phyloP scores from a whole-genome alignment of 257 asterid species.

The Solanum phureja region DNA sequence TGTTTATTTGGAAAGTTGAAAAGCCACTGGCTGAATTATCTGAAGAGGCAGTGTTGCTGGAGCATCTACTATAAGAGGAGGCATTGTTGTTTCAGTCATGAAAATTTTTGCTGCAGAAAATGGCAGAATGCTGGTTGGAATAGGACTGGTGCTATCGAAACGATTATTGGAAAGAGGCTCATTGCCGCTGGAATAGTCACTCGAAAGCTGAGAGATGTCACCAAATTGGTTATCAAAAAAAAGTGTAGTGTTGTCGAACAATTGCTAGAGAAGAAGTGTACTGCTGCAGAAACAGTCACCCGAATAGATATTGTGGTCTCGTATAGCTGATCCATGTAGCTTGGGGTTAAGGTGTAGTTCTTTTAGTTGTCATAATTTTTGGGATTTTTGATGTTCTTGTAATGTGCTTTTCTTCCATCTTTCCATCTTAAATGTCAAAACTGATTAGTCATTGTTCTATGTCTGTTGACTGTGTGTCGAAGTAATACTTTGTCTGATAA shows the following conservation, averaged over 20 bases:
- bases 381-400: background rate
- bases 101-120: background rate
- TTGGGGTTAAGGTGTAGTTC: background rate
- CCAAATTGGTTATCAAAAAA: background rate
- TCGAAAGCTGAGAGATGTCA: background rate
- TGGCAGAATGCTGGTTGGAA: background rate
- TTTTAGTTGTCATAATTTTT: background rate
- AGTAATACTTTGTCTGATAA: background rate
- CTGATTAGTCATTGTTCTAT: background rate
- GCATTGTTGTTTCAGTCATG: background rate
- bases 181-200: background rate
- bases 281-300: background rate
- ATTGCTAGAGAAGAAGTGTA: background rate
- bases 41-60: background rate
- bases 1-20: background rate
- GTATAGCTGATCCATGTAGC: background rate
- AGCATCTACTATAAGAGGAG: background rate
- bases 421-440: background rate
- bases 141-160: background rate
- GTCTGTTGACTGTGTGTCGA: background rate
- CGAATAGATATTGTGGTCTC: background rate
- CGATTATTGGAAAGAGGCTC: background rate
- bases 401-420: background rate
- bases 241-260: background rate
- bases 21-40: background rate